Conservation (phyloP, 2,329 filamentous ascomycete genomes). For the Malbranchea zuffiana region DNA sequence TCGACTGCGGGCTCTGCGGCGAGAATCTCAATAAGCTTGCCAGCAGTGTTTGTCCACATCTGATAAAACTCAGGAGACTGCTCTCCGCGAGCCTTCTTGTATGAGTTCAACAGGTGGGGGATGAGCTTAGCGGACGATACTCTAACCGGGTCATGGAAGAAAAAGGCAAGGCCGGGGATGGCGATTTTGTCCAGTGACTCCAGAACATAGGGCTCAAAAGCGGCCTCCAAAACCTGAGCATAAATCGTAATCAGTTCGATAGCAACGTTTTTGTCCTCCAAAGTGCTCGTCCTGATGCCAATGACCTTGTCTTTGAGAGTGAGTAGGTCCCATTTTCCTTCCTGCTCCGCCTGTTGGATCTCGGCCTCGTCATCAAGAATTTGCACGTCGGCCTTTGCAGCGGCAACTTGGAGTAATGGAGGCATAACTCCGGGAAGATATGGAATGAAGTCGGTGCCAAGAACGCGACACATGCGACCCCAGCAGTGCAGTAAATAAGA, state of each 20-base stretch:
- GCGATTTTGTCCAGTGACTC: conserved; percentile 97
- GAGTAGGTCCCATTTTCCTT: conserved; percentile 95
- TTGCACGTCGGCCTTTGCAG: conserved; percentile 94
- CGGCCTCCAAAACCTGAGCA: conserved; percentile 83
- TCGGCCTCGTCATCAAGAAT: conserved; percentile 91
- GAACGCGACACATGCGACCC: conserved; percentile 95
- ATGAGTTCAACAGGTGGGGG: conserved; percentile 82
- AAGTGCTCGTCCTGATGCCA: conserved; percentile 89
- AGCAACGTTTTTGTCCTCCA: conserved; percentile 99
- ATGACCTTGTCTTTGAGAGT: conserved; percentile 97
- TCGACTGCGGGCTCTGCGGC: conserved; percentile 91
- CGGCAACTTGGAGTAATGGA: conserved; percentile 77
- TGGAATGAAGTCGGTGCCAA: conserved; percentile 80
- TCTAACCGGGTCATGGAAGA: conserved; percentile 96
- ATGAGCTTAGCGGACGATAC: conserved; percentile 92
- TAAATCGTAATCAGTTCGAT: conserved; percentile 97
- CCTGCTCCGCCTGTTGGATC: conserved; percentile 81
- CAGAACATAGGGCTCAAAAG: conserved; percentile 82
- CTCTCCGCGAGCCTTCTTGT: conserved; percentile 80
- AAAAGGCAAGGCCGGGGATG: conserved; percentile 86
- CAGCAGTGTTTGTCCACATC: conserved; percentile 75
- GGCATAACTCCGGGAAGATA: conserved; percentile 92
- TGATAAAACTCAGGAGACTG: conserved; percentile 67
- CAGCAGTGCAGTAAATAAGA: conserved; percentile 98
- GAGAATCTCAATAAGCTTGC: conserved; percentile 86